A percentile compares a stretch with the other conserved stretches of the same genome.
These are phyloP conservation scores for Calonectria hongkongensis DNA, from an alignment of 2,329 filamentous ascomycete species.

Conservation along the genomic window DNA sequence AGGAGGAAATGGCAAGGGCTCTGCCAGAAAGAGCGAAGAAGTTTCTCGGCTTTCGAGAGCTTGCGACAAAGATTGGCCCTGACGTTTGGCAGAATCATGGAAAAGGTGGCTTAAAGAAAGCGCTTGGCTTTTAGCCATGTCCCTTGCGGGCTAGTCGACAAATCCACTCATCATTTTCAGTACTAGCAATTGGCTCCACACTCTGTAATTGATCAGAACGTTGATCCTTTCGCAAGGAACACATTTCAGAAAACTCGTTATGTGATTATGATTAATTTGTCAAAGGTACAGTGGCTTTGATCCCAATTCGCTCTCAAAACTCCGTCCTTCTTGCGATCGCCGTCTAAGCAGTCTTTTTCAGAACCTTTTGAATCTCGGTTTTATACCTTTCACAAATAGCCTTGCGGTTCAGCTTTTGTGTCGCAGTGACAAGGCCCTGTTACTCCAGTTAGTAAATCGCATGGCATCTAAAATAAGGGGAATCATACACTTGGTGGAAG, in stretches of 20 bases:
- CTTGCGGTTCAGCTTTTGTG: slow-evolving; percentile 75
- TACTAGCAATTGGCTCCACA: too few species aligned
- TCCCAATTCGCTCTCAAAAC: too few species aligned
- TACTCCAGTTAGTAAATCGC: slow-evolving; percentile 38
- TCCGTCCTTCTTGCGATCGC: too few species aligned
- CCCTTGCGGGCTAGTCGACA: too few species aligned
- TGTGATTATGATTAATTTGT: too few species aligned
- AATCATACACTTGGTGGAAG: slow-evolving; percentile 84
- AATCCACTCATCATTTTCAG: too few species aligned
- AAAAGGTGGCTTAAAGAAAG: not conserved
- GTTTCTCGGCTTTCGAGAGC: not conserved
- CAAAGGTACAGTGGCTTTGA: too few species aligned
- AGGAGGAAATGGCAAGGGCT: not conserved
- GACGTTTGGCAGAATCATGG: not conserved
- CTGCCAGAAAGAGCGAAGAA: not conserved
- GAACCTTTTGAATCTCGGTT: slow-evolving; percentile 66
- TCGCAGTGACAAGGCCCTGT: slow-evolving; percentile 75
- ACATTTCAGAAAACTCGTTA: too few species aligned
- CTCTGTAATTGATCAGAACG: too few species aligned
- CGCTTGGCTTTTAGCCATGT: not conserved
- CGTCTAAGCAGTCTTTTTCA: slow-evolving; percentile 51
- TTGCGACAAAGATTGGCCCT: not conserved
- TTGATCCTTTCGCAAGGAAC: too few species aligned
- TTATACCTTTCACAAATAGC: slow-evolving; percentile 68
- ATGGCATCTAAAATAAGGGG: slow-evolving; percentile 46